Percentiles rank a stretch among this genome's conserved stretches.
Conservation (phyloP, 208 protist genomes). For the Plasmodiophora brassicae region DNA sequence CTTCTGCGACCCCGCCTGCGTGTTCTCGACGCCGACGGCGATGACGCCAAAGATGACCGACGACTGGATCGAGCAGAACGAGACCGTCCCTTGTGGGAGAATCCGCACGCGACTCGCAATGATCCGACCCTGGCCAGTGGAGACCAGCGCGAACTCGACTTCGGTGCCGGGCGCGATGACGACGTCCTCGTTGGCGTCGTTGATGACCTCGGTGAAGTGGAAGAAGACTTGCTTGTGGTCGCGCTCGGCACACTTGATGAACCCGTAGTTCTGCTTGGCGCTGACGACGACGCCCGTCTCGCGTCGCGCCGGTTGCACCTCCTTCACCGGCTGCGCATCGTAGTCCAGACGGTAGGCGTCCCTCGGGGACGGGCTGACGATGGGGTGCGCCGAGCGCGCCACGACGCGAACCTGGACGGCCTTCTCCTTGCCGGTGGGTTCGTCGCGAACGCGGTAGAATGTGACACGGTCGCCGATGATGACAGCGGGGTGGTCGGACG, state of each 20-base stretch:
- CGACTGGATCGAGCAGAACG: background rate
- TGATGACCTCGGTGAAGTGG: background rate
- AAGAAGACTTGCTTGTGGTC: slow-evolving; percentile 29
- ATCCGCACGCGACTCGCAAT: background rate
- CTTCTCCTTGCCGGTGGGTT: slow-evolving; percentile 9
- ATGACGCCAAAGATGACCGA: background rate
- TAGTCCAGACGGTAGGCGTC: background rate
- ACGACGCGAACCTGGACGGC: background rate
- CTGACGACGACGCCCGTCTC: background rate
- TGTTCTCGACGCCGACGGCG: background rate
- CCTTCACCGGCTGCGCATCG: too few relatives aligned
- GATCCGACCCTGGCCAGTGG: background rate
- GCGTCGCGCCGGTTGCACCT: background rate
- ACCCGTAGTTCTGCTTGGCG: slow-evolving; percentile 32
- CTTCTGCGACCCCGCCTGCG: slow-evolving; percentile 10
- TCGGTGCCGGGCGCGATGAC: background rate
- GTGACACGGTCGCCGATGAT: slow-evolving; percentile 1
- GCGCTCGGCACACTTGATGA: slow-evolving; percentile 32
- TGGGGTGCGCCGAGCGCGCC: background rate
- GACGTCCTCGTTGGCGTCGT: background rate
- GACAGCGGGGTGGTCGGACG: background rate
- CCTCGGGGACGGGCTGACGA: background rate
- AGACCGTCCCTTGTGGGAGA: slow-evolving; percentile 3
- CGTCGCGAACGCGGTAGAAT: background rate
- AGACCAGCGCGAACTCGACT: background rate